Percentiles rank a stretch among this genome's conserved stretches.
These are phyloP conservation scores for Colletotrichum higginsianum DNA, from an alignment of 2,329 filamentous ascomycete species.

Conservation along the genomic window DNA sequence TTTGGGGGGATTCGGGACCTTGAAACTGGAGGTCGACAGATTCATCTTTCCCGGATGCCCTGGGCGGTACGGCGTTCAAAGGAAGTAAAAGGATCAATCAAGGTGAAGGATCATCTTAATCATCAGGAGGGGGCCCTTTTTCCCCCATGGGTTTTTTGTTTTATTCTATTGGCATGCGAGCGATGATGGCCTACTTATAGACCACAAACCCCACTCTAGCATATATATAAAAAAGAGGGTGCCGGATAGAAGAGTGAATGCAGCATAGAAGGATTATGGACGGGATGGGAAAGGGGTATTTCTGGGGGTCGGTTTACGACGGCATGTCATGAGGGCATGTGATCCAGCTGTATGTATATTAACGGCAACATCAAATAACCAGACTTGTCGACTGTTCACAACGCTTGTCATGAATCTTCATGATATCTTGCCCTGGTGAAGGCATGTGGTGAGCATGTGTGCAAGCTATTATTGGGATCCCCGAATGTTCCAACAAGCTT, in stretches of 20 bases:
- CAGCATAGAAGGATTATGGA: slow-evolving; percentile 43
- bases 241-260: slow-evolving; percentile 37
- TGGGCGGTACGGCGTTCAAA: slow-evolving; percentile 32
- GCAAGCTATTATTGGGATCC: too few species aligned
- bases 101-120: slow-evolving; percentile 23
- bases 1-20: slow-evolving; percentile 5
- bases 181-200: slow-evolving; percentile 41
- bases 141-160: slow-evolving; percentile 5
- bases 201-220: slow-evolving; percentile 43
- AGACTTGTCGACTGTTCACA: slow-evolving; percentile 26
- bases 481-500: not conserved
- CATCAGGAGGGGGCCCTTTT: not conserved
- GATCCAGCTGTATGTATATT: slow-evolving; percentile 44
- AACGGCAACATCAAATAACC: slow-evolving; percentile 33
- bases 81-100: slow-evolving; percentile 37
- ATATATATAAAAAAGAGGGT: slow-evolving; percentile 41
- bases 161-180: slow-evolving; percentile 29
- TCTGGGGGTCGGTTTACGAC: slow-evolving; percentile 29
- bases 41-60: slow-evolving; percentile 4
- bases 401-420: not conserved
- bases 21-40: slow-evolving; percentile 10
- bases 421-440: not conserved
- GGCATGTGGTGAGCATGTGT: too few species aligned
- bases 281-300: slow-evolving; percentile 26
- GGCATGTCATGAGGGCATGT: slow-evolving; percentile 37